A percentile compares a stretch with the other conserved stretches of the same genome.
phyloP scores from a whole-genome alignment of 352 stramenopile genomes.

The Saprolegnia diclina region DNA sequence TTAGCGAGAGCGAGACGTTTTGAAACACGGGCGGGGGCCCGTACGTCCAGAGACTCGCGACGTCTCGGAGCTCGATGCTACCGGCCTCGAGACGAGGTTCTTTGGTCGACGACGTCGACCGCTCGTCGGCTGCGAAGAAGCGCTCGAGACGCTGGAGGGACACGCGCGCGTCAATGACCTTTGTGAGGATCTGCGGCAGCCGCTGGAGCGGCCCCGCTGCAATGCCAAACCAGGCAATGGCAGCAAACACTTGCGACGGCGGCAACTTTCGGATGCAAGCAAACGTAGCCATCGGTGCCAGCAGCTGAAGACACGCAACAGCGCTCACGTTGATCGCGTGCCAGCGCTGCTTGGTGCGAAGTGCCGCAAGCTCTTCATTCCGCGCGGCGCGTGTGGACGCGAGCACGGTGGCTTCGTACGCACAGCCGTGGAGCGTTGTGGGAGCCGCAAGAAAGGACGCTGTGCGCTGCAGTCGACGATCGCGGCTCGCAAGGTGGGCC shows the following conservation, averaged over 20 bases:
- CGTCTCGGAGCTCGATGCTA: constrained; percentile 6
- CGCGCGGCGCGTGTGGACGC: neutral
- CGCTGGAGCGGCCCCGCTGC: constrained; percentile 9
- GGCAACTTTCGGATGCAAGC: neutral
- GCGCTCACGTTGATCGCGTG: constrained; percentile 12
- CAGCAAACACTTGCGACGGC: constrained; percentile 13
- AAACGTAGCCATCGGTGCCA: constrained; percentile 18
- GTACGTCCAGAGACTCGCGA: constrained; percentile 5
- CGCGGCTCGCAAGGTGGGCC: constrained; percentile 3
- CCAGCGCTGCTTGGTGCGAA: constrained; percentile 2
- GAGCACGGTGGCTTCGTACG: neutral
- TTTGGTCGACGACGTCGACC: neutral
- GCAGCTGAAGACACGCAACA: neutral
- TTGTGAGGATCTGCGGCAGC: constrained; percentile 7
- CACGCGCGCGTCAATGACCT: constrained; percentile 12
- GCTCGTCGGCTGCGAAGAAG: constrained; percentile 17
- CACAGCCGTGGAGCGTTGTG: constrained; percentile 12
- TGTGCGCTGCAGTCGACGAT: neutral
- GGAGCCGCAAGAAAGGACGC: neutral
- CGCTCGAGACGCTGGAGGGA: constrained; percentile 15
- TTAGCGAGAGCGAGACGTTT: constrained; percentile 3
- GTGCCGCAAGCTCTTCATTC: neutral
- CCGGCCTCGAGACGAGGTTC: neutral
- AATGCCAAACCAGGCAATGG: constrained; percentile 22
- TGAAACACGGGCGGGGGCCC: neutral